Evolutionary conservation across 805 yeast species (phyloP).

Genomic region (Lachancea sp.): DNA sequence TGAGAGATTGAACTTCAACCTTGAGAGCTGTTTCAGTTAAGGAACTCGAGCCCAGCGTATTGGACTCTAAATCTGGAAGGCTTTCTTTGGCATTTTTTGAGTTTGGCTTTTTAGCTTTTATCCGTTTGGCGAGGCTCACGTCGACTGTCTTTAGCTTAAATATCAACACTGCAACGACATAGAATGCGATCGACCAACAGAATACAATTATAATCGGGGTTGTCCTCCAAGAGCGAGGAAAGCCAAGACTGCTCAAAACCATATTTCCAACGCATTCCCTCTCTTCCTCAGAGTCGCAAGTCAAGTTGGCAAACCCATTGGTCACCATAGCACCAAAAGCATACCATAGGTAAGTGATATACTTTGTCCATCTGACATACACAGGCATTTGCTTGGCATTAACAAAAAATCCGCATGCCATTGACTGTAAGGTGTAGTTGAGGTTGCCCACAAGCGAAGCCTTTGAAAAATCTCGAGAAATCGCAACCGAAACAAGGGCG

Average conservation of each 20-base stretch:
- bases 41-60: not conserved
- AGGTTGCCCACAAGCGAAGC: constrained; percentile 58
- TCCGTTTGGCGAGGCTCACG: constrained; percentile 22
- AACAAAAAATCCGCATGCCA: constrained; percentile 77
- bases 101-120: constrained; percentile 15
- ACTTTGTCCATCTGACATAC: constrained; percentile 80
- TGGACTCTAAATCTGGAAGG: constrained; percentile 2
- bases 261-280: constrained; percentile 38
- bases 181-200: constrained; percentile 54
- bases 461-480: constrained; percentile 53
- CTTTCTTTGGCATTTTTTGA: not conserved
- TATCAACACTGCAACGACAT: constrained; percentile 41
- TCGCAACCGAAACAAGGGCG: constrained; percentile 39
- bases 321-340: constrained; percentile 63
- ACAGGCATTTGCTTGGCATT: constrained; percentile 72
- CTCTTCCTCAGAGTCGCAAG: constrained; percentile 44
- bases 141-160: constrained; percentile 42
- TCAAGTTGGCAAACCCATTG: constrained; percentile 56
- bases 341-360: constrained; percentile 71
- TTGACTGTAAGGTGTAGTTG: constrained; percentile 62
- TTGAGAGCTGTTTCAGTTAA: not conserved
- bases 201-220: constrained; percentile 57
- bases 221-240: constrained; percentile 54
- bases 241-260: constrained; percentile 54
- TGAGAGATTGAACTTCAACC: constrained; percentile 20